phyloP scores from a whole-genome alignment of 2,329 filamentous ascomycete species.

The Penicillium polonicum region DNA sequence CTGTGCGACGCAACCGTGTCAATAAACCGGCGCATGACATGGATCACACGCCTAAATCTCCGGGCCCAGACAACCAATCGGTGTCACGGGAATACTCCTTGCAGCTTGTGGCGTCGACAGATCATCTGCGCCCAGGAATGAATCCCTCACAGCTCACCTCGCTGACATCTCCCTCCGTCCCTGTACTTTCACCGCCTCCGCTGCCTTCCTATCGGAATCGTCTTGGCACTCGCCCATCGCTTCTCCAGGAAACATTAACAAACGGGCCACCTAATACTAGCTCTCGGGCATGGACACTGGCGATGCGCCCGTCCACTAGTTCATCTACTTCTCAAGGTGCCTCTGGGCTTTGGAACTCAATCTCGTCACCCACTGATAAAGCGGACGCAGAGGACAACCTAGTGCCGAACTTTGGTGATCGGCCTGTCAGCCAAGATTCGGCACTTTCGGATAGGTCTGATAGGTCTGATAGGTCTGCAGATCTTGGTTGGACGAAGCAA shows the following conservation, averaged over 20 bases:
- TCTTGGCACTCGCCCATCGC: constrained; percentile 26
- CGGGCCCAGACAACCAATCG: constrained; percentile 23
- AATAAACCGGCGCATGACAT: constrained; percentile 12
- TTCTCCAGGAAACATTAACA: constrained; percentile 28
- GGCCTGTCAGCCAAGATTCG: constrained; percentile 20
- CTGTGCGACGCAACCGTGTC: constrained; percentile 57
- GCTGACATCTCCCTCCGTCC: constrained; percentile 25
- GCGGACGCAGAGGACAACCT: constrained; percentile 32
- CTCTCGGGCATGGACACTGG: constrained; percentile 25
- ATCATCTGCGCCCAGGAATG: constrained; percentile 56
- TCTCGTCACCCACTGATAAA: constrained; percentile 20
- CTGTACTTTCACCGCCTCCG: constrained; percentile 23
- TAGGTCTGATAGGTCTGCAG: not conserved
- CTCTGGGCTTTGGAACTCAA: constrained; percentile 40
- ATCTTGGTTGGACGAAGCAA: constrained; percentile 19
- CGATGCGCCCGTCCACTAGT: constrained; percentile 21
- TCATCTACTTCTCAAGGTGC: constrained; percentile 23
- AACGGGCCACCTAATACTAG: constrained; percentile 24
- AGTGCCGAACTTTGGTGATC: constrained; percentile 39
- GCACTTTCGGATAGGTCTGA: not conserved
- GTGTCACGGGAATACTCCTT: constrained; percentile 58
- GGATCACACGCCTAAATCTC: constrained; percentile 6
- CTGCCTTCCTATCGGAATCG: constrained; percentile 37
- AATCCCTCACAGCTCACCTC: constrained; percentile 33
- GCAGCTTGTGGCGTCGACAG: constrained; percentile 59